Conservation (phyloP, 1,139 yeast species). For the Pichia sp. region DNA sequence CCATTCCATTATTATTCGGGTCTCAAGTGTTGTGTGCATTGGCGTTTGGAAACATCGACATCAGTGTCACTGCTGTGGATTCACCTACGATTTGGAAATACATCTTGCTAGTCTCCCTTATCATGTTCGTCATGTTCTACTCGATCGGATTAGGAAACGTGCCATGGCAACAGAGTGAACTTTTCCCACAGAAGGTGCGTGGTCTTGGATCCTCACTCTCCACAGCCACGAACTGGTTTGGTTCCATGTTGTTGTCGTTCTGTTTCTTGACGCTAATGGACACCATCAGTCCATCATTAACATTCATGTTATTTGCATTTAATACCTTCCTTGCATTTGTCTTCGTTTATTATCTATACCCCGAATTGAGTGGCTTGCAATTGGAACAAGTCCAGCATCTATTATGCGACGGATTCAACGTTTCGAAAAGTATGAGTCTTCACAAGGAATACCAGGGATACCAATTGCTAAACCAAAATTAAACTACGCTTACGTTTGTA, state of each 20-base stretch:
- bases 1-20: slow-evolving; percentile 47
- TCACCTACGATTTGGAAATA: slow-evolving; percentile 41
- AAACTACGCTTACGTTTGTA: too few species aligned
- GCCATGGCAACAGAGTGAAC: slow-evolving; percentile 64
- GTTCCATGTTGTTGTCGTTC: slow-evolving; percentile 53
- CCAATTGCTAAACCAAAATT: background rate
- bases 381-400: slow-evolving; percentile 55
- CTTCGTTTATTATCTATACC: slow-evolving; percentile 49
- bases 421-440: slow-evolving; percentile 41
- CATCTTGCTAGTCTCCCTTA: slow-evolving; percentile 46
- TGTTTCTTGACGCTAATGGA: slow-evolving; percentile 56
- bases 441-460: slow-evolving; percentile 24
- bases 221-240: slow-evolving; percentile 58
- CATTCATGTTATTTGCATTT: slow-evolving; percentile 51
- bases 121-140: slow-evolving; percentile 50
- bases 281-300: slow-evolving; percentile 52
- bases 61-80: slow-evolving; percentile 30
- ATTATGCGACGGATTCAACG: slow-evolving; percentile 50
- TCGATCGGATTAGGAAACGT: slow-evolving; percentile 59
- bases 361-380: slow-evolving; percentile 56
- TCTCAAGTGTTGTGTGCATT: slow-evolving; percentile 53
- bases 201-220: slow-evolving; percentile 57
- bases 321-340: slow-evolving; percentile 46
- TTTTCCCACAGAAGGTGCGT: slow-evolving; percentile 56
- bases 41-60: slow-evolving; percentile 44